Percentiles rank a stretch among this genome's conserved stretches.
These are phyloP conservation scores for Grosmannia clavigera DNA, from an alignment of 2,329 filamentous ascomycete species.

Conservation along the genomic window DNA sequence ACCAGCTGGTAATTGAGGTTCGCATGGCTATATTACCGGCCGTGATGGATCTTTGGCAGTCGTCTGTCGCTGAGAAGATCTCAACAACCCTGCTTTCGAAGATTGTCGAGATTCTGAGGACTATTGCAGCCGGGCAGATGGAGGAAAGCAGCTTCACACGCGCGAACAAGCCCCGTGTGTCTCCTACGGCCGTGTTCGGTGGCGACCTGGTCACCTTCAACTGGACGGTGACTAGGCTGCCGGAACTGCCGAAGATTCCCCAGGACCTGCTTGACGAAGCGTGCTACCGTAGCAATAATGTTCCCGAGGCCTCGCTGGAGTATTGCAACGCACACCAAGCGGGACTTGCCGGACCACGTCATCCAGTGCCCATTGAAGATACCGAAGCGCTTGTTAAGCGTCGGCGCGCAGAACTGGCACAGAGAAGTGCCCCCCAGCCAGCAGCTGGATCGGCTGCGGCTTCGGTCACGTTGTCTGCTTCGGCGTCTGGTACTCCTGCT, in stretches of 20 bases:
- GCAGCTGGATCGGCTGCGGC: neutral
- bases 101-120: slow-evolving; percentile 72
- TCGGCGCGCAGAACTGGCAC: slow-evolving; percentile 14
- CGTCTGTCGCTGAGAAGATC: slow-evolving; percentile 68
- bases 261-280: slow-evolving; percentile 57
- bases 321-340: slow-evolving; percentile 59
- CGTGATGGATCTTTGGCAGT: slow-evolving; percentile 72
- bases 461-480: neutral
- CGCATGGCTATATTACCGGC: slow-evolving; percentile 68
- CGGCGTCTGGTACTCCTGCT: neutral
- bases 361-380: slow-evolving; percentile 55
- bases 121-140: slow-evolving; percentile 62
- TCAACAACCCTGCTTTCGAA: slow-evolving; percentile 60
- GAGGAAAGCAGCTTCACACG: slow-evolving; percentile 32
- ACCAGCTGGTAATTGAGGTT: slow-evolving; percentile 78
- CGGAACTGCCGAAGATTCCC: slow-evolving; percentile 34
- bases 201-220: slow-evolving; percentile 27
- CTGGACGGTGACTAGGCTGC: slow-evolving; percentile 26
- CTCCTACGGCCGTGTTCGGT: slow-evolving; percentile 2
- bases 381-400: slow-evolving; percentile 15
- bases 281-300: slow-evolving; percentile 69
- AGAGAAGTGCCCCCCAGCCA: neutral
- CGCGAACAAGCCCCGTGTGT: neutral
- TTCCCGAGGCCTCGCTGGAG: slow-evolving; percentile 45
- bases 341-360: slow-evolving; percentile 45